phyloP scores from a whole-genome alignment of 805 yeast genomes.

The Candida nemodendra region DNA sequence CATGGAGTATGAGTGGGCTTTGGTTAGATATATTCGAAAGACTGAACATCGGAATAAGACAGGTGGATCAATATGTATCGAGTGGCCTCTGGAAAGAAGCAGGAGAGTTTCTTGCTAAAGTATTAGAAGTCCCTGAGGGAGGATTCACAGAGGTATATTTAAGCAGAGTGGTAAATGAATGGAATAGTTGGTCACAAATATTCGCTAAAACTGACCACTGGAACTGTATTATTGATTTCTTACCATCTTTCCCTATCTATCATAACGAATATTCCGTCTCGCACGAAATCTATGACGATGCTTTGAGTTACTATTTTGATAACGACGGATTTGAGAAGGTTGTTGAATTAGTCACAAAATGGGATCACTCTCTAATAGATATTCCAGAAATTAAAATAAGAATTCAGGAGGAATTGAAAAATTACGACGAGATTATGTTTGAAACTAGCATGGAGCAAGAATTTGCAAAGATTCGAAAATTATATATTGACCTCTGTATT shows the following conservation, averaged over 20 bases:
- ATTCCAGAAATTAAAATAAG: conserved; percentile 39
- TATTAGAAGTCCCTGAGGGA: conserved; percentile 32
- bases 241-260: conserved; percentile 50
- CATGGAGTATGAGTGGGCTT: conserved; percentile 74
- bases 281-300: conserved; percentile 42
- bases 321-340: conserved; percentile 37
- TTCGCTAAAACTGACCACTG: conserved; percentile 50
- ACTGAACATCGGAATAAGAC: conserved; percentile 57
- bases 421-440: conserved; percentile 17
- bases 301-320: conserved; percentile 46
- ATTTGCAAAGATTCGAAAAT: conserved; percentile 36
- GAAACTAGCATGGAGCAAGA: conserved; percentile 2
- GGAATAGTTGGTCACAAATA: conserved; percentile 64
- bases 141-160: conserved; percentile 20
- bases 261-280: conserved; percentile 28
- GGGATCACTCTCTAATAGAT: conserved; percentile 62
- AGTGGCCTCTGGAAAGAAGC: conserved; percentile 56
- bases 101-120: conserved; percentile 44
- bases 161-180: conserved; percentile 38
- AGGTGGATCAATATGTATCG: conserved; percentile 44
- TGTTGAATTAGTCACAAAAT: conserved; percentile 42
- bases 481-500: conserved; percentile 54
- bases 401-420: conserved; percentile 47
- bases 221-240: conserved; percentile 43
- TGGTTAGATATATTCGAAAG: conserved; percentile 51